Conservation (phyloP, 108 stramenopile species). For the Cyclotella choctawhatcheeana region DNA sequence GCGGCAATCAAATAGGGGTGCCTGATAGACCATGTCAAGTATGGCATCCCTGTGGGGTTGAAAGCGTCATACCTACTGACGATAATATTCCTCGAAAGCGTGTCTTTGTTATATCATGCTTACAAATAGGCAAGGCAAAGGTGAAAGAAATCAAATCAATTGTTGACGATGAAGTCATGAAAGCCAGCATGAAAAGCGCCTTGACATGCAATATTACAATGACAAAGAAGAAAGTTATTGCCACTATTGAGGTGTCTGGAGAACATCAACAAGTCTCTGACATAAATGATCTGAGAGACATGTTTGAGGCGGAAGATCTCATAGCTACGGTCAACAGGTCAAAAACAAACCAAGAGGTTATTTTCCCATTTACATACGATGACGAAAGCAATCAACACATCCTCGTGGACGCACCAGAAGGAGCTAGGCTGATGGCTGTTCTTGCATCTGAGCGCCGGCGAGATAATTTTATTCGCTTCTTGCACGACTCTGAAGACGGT, state of each 20-base stretch:
- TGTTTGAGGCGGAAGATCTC: constrained; percentile 51
- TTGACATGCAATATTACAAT: constrained; percentile 24
- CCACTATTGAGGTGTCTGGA: constrained; percentile 26
- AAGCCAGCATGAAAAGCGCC: constrained; percentile 3
- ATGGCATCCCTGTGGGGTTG: constrained; percentile 44
- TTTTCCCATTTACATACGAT: constrained; percentile 2
- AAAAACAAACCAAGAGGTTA: constrained; percentile 17
- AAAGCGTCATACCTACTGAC: background rate
- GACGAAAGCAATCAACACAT: constrained; percentile 11
- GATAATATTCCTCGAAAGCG: constrained; percentile 2
- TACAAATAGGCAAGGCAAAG: too few relatives aligned
- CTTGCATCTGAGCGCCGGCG: constrained; percentile 67
- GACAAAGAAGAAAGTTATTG: constrained; percentile 27
- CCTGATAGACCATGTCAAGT: constrained; percentile 50
- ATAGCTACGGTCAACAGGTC: background rate
- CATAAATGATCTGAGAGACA: constrained; percentile 53
- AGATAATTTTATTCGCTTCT: constrained; percentile 47
- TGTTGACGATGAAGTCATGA: constrained; percentile 13
- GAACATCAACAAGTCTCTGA: constrained; percentile 40
- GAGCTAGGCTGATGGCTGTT: constrained; percentile 68
- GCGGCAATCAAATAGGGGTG: constrained; percentile 36
- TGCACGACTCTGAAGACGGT: constrained; percentile 11
- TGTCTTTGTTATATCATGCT: too few relatives aligned
- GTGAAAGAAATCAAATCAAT: constrained; percentile 22
- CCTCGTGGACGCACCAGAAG: constrained; percentile 73